Base-by-base conservation (phyloP, 768 basidiomycete genomes). In the Infundibulicybe gibba region DNA sequence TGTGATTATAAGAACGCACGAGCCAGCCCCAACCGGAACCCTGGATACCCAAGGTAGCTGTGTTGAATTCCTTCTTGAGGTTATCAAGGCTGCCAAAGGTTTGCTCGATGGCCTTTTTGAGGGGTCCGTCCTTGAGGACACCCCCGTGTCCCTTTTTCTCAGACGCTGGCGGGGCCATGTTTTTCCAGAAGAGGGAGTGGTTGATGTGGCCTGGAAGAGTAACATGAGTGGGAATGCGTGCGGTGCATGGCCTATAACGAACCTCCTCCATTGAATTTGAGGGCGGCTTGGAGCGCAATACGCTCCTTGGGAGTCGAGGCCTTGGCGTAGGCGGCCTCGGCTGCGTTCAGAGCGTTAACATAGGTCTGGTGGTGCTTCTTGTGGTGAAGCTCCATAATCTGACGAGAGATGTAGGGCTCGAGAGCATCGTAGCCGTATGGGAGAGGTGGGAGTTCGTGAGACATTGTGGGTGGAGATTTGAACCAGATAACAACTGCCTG, bases 221-320 rank as follows among this genome's bases (percentile, higher is more conserved):
- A 58, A 60, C 55, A 50, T 57, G 21, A 53, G 50, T 33, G 40
- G 34, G 49, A 52, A 56, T 37, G 38, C 15, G 31, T 8, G 14
- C 15, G 13, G 10, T 33, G 21, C 10, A 43, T 43, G 42, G 49
- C 10, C 3, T 5, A 9, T 16, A 16, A 69, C 81, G 59, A 61
- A 86, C 93, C 94, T 70, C 94, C 94, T 52, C 94, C 94, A 67
- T 97, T 97, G 78, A 97, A 97, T 70, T 89, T 93, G 65, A 97
- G 75, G 5, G 93, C 92, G 13, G 89, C 81, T 66, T 94, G 91
- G 48, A 97, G 85, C 17, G 81, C 84, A 59, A 97, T 93, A 54
- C 83, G 80, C 62, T 87, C 83, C 69, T 86, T 90, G 58, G 89
- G 78, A 41, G 83, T 77, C 2, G 68, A 54, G 0, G 87, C 72